Percentiles rank a stretch among this genome's conserved stretches.
Evolutionary conservation across 306 rosid species (phyloP).

Genomic region (Cucurbita maxima): DNA sequence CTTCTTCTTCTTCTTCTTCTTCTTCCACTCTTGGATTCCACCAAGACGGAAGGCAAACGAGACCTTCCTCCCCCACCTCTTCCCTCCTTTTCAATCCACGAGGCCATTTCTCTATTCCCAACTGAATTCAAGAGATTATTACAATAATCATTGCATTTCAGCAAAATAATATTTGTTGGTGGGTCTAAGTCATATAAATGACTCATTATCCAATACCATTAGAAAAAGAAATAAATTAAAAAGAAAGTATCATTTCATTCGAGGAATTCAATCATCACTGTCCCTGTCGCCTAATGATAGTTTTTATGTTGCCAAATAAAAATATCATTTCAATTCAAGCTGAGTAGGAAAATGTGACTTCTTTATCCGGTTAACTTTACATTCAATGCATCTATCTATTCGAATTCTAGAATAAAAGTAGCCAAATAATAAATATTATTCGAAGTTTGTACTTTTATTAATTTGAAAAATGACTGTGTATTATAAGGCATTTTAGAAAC

Average conservation of each 20-base stretch:
- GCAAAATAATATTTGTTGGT: neutral
- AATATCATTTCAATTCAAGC: neutral
- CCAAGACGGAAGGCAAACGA: conserved; percentile 13
- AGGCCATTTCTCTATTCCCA: neutral
- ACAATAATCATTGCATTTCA: neutral
- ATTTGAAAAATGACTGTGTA: neutral
- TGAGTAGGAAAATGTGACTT: neutral
- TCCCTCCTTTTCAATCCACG: neutral
- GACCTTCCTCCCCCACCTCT: neutral
- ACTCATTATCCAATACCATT: neutral
- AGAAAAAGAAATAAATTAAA: too few relatives aligned
- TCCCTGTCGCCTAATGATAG: too few relatives aligned
- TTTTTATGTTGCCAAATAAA: neutral
- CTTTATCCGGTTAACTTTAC: too few relatives aligned
- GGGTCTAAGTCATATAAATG: neutral
- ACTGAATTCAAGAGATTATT: neutral
- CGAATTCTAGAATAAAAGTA: too few relatives aligned
- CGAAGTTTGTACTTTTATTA: neutral
- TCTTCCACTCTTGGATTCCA: conserved; percentile 10
- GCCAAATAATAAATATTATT: neutral
- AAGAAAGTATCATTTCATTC: neutral
- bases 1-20: neutral
- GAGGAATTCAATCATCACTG: too few relatives aligned
- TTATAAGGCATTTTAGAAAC: neutral
- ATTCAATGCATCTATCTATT: too few relatives aligned